A percentile compares a stretch with the other conserved stretches of the same genome.
These are phyloP conservation scores for Aspergillus sp. DNA, from an alignment of 2,329 filamentous ascomycete genomes.

Conservation along the genomic window DNA sequence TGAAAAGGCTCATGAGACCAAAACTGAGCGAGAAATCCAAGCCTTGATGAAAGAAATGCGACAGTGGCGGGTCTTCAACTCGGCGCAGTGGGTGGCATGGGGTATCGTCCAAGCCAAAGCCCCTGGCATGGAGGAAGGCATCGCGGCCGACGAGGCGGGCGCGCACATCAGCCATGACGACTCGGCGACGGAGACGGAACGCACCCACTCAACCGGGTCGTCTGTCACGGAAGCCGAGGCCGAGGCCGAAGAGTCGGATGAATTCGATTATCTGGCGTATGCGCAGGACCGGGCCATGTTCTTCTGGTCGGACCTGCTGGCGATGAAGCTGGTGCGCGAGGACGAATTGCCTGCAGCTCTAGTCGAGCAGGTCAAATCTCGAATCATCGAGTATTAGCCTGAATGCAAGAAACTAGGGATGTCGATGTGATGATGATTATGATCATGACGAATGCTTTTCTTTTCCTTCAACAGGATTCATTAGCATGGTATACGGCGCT, in stretches of 20 bases:
- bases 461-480: constrained; percentile 2
- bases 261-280: constrained; percentile 92
- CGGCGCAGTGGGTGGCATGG: constrained; percentile 91
- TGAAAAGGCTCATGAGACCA: constrained; percentile 62
- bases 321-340: constrained; percentile 69
- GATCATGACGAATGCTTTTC: not conserved
- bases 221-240: constrained; percentile 47
- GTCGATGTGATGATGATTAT: not conserved
- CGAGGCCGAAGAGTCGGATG: constrained; percentile 63
- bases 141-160: constrained; percentile 20
- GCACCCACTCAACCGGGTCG: constrained; percentile 17
- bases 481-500: constrained; percentile 1
- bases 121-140: constrained; percentile 62
- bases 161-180: constrained; percentile 12
- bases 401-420: not conserved
- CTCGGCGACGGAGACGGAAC: constrained; percentile 9
- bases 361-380: constrained; percentile 60
- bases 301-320: constrained; percentile 88
- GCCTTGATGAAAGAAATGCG: constrained; percentile 74
- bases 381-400: constrained; percentile 62
- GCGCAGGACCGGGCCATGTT: constrained; percentile 87
- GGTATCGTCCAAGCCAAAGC: constrained; percentile 93
- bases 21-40: constrained; percentile 65
- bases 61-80: constrained; percentile 85
- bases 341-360: constrained; percentile 76